A percentile compares a stretch with the other conserved stretches of the same genome.
Evolutionary conservation across 1,284 basidiomycete genomes (phyloP).

Genomic region (Pseudozyma tsukubaensis): DNA sequence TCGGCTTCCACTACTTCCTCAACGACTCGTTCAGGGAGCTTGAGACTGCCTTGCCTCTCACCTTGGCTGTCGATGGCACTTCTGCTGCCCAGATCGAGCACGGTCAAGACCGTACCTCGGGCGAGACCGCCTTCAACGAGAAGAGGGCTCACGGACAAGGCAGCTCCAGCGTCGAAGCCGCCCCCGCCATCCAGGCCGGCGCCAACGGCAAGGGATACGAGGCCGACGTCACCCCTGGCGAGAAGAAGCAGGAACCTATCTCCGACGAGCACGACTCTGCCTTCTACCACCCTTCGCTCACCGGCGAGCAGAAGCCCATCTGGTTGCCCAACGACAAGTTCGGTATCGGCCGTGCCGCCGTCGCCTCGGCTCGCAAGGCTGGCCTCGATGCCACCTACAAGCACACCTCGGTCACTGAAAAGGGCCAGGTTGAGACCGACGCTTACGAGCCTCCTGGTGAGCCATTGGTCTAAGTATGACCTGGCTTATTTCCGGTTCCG

Average conservation of each 20-base stretch:
- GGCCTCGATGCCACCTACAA: conserved; percentile 60
- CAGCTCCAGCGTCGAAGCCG: conserved; percentile 17
- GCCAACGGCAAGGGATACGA: conserved; percentile 28
- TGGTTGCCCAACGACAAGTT: conserved; percentile 67
- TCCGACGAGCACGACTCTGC: conserved; percentile 43
- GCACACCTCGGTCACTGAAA: conserved; percentile 62
- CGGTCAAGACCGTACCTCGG: conserved; percentile 33
- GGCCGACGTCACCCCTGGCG: conserved; percentile 10
- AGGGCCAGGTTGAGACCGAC: conserved; percentile 61
- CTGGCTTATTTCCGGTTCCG: background rate
- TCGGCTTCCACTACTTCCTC: conserved; percentile 71
- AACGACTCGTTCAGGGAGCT: conserved; percentile 64
- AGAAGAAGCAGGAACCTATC: conserved; percentile 21
- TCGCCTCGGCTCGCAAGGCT: conserved; percentile 56
- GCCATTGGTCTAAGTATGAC: conserved; percentile 37
- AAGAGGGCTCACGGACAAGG: conserved; percentile 45
- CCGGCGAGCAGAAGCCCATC: conserved; percentile 59
- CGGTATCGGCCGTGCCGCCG: conserved; percentile 62
- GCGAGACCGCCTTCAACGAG: conserved; percentile 50
- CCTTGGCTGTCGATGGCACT: conserved; percentile 37
- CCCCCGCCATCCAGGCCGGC: conserved; percentile 12
- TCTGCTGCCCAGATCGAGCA: conserved; percentile 16
- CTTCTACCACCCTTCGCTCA: conserved; percentile 63
- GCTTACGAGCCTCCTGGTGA: conserved; percentile 64
- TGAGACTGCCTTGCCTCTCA: conserved; percentile 57